Evolutionary conservation across 495 filamentous ascomycete genomes (phyloP).

Genomic region (Pyrenopolyporus hunteri): DNA sequence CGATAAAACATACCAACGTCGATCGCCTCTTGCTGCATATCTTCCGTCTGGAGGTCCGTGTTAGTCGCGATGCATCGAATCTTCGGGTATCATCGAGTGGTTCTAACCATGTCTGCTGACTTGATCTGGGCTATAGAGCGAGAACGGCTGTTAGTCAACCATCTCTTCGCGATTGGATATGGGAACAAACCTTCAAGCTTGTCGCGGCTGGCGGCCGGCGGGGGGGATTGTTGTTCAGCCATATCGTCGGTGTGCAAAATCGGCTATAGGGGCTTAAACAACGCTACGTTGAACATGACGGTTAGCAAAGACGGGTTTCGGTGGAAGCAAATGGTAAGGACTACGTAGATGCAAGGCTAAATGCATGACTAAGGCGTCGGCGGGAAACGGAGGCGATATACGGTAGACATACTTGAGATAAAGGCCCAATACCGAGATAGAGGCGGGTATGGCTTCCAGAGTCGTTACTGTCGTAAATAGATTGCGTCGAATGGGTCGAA

Average conservation of each 20-base stretch:
- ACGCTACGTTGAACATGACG: not conserved
- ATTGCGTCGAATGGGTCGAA: constrained; percentile 3
- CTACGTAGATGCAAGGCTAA: not conserved
- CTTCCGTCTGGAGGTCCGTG: constrained; percentile 72
- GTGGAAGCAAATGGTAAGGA: not conserved
- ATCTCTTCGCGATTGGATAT: not conserved
- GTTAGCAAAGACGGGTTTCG: constrained; percentile 6
- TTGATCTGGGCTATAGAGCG: constrained; percentile 80
- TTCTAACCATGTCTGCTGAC: constrained; percentile 92
- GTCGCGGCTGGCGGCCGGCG: constrained; percentile 32
- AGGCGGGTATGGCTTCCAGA: not conserved
- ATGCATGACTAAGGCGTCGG: not conserved
- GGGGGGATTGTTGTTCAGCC: constrained; percentile 41
- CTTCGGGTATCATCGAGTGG: not conserved
- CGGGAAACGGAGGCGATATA: not conserved
- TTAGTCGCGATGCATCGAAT: constrained; percentile 34
- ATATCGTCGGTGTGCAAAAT: constrained; percentile 17
- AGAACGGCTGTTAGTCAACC: constrained; percentile 21
- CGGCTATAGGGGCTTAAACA: not conserved
- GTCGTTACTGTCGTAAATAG: not conserved
- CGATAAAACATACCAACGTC: constrained; percentile 77
- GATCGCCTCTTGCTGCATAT: constrained; percentile 94
- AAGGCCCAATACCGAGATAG: not conserved
- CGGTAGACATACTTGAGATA: constrained; percentile 12
- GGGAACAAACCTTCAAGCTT: constrained; percentile 41